A percentile compares a stretch with the other conserved stretches of the same genome.
These are phyloP conservation scores for Mortierella claussenii DNA, from an alignment of 192 early-diverging fungal species.

Conservation along the genomic window DNA sequence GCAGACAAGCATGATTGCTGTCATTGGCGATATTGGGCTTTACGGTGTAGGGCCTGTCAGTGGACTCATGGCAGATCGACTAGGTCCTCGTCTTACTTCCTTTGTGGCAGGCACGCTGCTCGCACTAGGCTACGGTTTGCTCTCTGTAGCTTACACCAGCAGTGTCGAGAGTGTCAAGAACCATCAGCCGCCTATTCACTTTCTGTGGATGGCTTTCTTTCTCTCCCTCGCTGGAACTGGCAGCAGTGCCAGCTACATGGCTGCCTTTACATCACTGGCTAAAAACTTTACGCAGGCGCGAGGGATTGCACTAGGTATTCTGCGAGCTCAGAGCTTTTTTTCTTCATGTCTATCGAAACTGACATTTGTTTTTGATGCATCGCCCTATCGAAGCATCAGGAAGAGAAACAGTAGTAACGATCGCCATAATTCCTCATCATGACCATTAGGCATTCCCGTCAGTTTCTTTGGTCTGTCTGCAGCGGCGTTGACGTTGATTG, in stretches of 20 bases:
- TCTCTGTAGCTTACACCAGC: conserved; percentile 15
- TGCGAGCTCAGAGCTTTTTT: background rate
- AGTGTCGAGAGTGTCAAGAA: conserved; percentile 17
- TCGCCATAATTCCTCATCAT: background rate
- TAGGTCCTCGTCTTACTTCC: conserved; percentile 29
- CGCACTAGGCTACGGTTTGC: conserved; percentile 14
- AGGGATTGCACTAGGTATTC: conserved; percentile 30
- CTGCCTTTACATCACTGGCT: conserved; percentile 35
- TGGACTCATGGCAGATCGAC: conserved; percentile 35
- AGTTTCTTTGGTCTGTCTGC: conserved; percentile 49
- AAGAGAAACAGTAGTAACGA: background rate
- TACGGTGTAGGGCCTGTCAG: conserved; percentile 48
- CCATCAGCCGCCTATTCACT: conserved; percentile 12
- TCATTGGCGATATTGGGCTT: conserved; percentile 50
- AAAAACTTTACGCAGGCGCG: conserved; percentile 29
- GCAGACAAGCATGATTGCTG: conserved; percentile 38
- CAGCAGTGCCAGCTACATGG: conserved; percentile 47
- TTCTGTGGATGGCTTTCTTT: conserved; percentile 25
- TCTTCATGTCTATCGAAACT: too few relatives aligned
- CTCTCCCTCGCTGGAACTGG: conserved; percentile 34
- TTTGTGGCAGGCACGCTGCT: conserved; percentile 26
- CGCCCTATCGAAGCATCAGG: too few relatives aligned
- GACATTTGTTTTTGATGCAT: too few relatives aligned
- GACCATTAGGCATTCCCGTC: conserved; percentile 26
- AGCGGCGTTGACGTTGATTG: conserved; percentile 13